Conservation (phyloP, 495 filamentous ascomycete species). For the Opeltia flavorubescens region DNA sequence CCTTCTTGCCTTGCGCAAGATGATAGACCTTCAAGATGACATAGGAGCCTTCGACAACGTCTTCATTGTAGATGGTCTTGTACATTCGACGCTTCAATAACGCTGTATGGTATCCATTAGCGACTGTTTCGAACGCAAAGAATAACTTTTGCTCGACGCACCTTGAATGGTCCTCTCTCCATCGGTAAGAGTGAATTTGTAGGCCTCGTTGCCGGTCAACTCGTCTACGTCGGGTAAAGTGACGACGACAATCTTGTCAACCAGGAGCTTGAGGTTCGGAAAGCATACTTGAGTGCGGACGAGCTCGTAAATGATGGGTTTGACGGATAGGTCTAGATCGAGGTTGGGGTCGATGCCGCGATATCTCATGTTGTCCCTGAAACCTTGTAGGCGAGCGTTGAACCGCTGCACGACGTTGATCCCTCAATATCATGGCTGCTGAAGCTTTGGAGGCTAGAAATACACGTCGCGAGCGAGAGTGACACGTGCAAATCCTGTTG, state of each 20-base stretch:
- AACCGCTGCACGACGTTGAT: background rate
- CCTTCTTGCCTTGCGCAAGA: slow-evolving; percentile 8
- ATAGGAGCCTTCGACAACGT: slow-evolving; percentile 13
- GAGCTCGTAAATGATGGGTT: slow-evolving; percentile 15
- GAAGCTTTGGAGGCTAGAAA: background rate
- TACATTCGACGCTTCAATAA: slow-evolving; percentile 12
- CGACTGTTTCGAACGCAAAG: background rate
- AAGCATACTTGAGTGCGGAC: slow-evolving; percentile 15
- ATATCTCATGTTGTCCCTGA: background rate
- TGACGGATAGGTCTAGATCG: slow-evolving; percentile 4
- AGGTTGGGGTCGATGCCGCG: background rate
- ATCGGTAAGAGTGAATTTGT: slow-evolving; percentile 12
- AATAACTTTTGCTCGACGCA: background rate
- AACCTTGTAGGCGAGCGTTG: background rate
- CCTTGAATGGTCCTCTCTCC: slow-evolving; percentile 16
- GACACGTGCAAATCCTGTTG: background rate
- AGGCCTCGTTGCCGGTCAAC: slow-evolving; percentile 2
- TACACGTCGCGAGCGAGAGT: background rate
- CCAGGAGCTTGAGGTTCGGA: slow-evolving; percentile 12
- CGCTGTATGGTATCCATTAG: slow-evolving; percentile 4
- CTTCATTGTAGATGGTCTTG: slow-evolving; percentile 3
- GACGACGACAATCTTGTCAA: slow-evolving; percentile 8
- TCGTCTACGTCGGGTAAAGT: background rate
- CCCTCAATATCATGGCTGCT: background rate
- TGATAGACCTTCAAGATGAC: slow-evolving; percentile 13